phyloP scores from a whole-genome alignment of 768 basidiomycete genomes.

The Pleurotus sapidus region DNA sequence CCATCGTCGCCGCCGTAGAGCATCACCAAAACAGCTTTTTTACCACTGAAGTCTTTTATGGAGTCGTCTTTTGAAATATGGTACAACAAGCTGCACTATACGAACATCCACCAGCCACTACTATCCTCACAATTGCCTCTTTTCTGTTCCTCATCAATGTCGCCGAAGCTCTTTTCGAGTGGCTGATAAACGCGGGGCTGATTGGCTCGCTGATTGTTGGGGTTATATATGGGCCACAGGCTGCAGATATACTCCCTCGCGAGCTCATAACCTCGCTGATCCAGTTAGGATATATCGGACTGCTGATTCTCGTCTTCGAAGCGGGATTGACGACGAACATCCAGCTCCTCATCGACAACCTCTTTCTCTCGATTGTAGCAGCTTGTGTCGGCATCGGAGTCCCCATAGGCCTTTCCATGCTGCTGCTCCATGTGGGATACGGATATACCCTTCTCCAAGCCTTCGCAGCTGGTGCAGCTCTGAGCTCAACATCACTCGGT shows the following conservation, averaged over 20 bases:
- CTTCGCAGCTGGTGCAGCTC: slow-evolving; percentile 61
- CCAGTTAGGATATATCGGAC: slow-evolving; percentile 37
- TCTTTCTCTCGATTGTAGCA: slow-evolving; percentile 43
- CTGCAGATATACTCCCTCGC: slow-evolving; percentile 38
- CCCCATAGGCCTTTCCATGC: slow-evolving; percentile 47
- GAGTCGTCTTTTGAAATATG: neutral
- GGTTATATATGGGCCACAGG: slow-evolving; percentile 51
- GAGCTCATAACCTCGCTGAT: slow-evolving; percentile 43
- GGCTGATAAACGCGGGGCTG: slow-evolving; percentile 37
- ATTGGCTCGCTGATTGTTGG: slow-evolving; percentile 56
- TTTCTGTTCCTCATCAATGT: slow-evolving; percentile 54
- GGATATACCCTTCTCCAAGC: slow-evolving; percentile 40
- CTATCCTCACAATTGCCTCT: slow-evolving; percentile 46
- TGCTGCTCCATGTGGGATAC: slow-evolving; percentile 39
- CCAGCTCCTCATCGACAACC: slow-evolving; percentile 38
- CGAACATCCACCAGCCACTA: slow-evolving; percentile 25
- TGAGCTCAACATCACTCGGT: slow-evolving; percentile 63
- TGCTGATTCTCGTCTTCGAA: slow-evolving; percentile 54
- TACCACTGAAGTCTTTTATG: neutral
- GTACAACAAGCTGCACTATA: slow-evolving; percentile 15
- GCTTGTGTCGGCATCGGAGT: slow-evolving; percentile 51
- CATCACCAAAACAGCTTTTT: no score
- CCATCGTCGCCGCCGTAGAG: no score
- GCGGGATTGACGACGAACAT: slow-evolving; percentile 57
- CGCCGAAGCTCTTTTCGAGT: slow-evolving; percentile 37